These are phyloP conservation scores for Parathielavia appendiculata DNA, from an alignment of 495 filamentous ascomycete species.

Conservation along the genomic window DNA sequence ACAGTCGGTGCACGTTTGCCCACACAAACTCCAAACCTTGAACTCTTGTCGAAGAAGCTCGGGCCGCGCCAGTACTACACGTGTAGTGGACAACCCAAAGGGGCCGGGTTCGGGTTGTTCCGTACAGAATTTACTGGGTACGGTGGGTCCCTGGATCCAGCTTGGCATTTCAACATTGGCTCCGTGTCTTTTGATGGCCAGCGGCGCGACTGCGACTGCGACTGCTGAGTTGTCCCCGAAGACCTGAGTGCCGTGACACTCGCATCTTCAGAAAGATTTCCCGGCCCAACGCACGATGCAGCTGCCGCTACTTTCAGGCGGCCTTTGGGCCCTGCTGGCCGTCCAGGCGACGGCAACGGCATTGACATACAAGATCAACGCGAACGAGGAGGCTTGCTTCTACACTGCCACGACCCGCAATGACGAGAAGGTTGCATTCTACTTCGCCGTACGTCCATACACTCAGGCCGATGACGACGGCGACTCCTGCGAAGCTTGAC, in stretches of 20 bases:
- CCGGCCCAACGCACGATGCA: slow-evolving; percentile 40
- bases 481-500: not conserved
- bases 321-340: slow-evolving; percentile 61
- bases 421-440: slow-evolving; percentile 91
- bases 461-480: not conserved
- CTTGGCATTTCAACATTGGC: slow-evolving; percentile 10
- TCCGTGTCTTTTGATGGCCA: slow-evolving; percentile 26
- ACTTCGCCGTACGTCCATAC: slow-evolving; percentile 76
- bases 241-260: slow-evolving; percentile 2
- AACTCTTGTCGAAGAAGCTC: too few species aligned
- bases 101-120: slow-evolving; percentile 26
- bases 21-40: too few species aligned
- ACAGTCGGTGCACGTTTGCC: too few species aligned
- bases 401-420: slow-evolving; percentile 68
- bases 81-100: not conserved
- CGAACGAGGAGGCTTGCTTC: slow-evolving; percentile 96
- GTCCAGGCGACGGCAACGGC: slow-evolving; percentile 71
- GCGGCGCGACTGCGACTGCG: slow-evolving; percentile 15
- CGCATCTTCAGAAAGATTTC: slow-evolving; percentile 9
- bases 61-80: not conserved
- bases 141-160: slow-evolving; percentile 3
- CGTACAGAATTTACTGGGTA: slow-evolving; percentile 13
- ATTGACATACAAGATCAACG: slow-evolving; percentile 84
- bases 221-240: slow-evolving; percentile 25
- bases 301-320: slow-evolving; percentile 42